Percentiles rank a stretch among this genome's conserved stretches.
Evolutionary conservation across 1,284 basidiomycete genomes (phyloP).

Genomic region (Boletus subluridellus): DNA sequence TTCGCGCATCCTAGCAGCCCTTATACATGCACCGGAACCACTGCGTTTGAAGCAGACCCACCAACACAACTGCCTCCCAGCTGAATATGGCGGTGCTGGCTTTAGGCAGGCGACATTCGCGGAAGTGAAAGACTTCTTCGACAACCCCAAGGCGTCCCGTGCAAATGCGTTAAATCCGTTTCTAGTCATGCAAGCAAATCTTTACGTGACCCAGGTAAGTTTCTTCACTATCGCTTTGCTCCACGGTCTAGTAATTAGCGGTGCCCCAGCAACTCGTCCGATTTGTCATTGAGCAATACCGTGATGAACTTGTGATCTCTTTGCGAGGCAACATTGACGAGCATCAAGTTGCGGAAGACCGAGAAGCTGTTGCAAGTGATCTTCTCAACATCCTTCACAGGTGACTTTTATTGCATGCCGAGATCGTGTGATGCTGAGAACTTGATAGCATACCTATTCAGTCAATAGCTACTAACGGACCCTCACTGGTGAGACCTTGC

Average conservation of each 20-base stretch:
- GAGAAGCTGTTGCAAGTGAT: slow-evolving; percentile 75
- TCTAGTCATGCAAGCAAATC: slow-evolving; percentile 84
- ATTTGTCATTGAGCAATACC: slow-evolving; percentile 85
- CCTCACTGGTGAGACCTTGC: slow-evolving; percentile 56
- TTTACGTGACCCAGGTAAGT: slow-evolving; percentile 80
- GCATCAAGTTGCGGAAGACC: slow-evolving; percentile 60
- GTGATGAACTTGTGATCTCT: slow-evolving; percentile 71
- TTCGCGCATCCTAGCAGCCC: slow-evolving; percentile 63
- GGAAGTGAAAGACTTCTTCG: slow-evolving; percentile 85
- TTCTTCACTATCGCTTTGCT: neutral
- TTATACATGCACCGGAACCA: slow-evolving; percentile 67
- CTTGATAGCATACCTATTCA: slow-evolving; percentile 78
- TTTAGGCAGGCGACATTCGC: slow-evolving; percentile 78
- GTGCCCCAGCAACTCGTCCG: slow-evolving; percentile 77
- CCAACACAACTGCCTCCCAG: slow-evolving; percentile 46
- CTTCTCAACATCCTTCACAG: slow-evolving; percentile 79
- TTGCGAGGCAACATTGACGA: slow-evolving; percentile 65
- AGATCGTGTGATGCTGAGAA: neutral
- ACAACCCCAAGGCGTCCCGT: slow-evolving; percentile 79
- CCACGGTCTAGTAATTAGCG: neutral
- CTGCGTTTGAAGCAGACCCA: slow-evolving; percentile 61
- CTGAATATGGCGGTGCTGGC: slow-evolving; percentile 62
- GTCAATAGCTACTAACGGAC: slow-evolving; percentile 85
- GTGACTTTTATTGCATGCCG: slow-evolving; percentile 32
- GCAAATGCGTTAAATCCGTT: slow-evolving; percentile 82